Evolutionary conservation across 139 green algal genomes (phyloP).

Genomic region (Chlamydomonas sphaeroides): DNA sequence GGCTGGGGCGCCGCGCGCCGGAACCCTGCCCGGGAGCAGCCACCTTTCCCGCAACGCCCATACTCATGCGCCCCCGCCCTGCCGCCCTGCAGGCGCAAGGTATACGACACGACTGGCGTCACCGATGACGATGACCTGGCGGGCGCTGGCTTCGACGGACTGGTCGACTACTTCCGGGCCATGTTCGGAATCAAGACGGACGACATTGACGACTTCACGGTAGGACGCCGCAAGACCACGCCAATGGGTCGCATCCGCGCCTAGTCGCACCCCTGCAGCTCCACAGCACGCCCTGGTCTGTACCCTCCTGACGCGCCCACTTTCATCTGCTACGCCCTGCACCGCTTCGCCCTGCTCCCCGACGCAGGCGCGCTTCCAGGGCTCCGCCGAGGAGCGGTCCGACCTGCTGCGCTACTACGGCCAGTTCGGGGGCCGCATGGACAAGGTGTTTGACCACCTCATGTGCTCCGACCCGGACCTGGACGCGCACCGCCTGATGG

Average conservation of each 20-base stretch:
- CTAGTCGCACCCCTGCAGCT: too few relatives aligned
- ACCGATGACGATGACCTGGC: slow-evolving; percentile 66
- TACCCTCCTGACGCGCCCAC: too few relatives aligned
- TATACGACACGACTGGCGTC: slow-evolving; percentile 92
- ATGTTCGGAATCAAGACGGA: slow-evolving; percentile 69
- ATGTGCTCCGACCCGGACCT: slow-evolving; percentile 80
- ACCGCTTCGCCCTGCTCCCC: neutral
- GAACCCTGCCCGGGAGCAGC: too few relatives aligned
- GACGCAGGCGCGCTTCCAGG: slow-evolving; percentile 73
- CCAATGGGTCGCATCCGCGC: slow-evolving; percentile 38
- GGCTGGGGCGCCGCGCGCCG: too few relatives aligned
- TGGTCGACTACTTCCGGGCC: slow-evolving; percentile 75
- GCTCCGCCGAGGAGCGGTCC: slow-evolving; percentile 74
- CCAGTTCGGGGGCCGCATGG: slow-evolving; percentile 86
- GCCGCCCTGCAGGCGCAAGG: slow-evolving; percentile 81
- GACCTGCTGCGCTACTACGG: slow-evolving; percentile 85
- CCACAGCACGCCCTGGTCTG: too few relatives aligned
- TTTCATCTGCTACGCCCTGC: too few relatives aligned
- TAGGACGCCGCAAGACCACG: slow-evolving; percentile 26
- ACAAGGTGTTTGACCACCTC: slow-evolving; percentile 81
- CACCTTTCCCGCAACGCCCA: too few relatives aligned
- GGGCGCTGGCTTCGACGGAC: slow-evolving; percentile 63
- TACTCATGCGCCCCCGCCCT: too few relatives aligned
- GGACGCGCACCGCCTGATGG: slow-evolving; percentile 88
- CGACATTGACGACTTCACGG: slow-evolving; percentile 59